These are phyloP conservation scores for Backusella morwellensis DNA, from an alignment of 192 early-diverging fungal species.

Conservation along the genomic window DNA sequence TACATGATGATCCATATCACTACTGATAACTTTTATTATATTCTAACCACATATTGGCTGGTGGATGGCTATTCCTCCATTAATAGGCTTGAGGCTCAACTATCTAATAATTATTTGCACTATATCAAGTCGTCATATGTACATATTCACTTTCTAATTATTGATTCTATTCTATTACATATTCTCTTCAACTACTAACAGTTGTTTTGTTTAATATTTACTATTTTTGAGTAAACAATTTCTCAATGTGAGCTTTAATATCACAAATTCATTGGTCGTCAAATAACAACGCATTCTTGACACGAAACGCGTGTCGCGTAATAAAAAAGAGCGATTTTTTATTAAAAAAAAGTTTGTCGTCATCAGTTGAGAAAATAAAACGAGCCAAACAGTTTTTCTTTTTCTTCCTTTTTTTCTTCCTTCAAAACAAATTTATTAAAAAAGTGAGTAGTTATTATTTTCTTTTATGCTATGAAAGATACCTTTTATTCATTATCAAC, in stretches of 20 bases:
- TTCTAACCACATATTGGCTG: background rate
- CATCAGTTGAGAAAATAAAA: background rate
- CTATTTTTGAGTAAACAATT: background rate
- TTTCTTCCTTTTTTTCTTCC: background rate
- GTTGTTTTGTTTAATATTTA: background rate
- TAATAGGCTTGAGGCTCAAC: background rate
- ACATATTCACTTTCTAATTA: no score
- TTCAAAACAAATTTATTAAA: background rate
- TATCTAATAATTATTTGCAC: background rate
- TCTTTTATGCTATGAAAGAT: background rate
- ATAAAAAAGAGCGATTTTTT: background rate
- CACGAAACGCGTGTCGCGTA: constrained; percentile 4
- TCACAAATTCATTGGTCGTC: background rate
- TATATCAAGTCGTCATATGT: background rate
- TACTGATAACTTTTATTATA: background rate
- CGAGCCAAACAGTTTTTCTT: background rate
- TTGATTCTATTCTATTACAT: background rate
- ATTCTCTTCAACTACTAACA: background rate
- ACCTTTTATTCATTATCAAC: background rate
- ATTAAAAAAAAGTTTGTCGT: background rate
- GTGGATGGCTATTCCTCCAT: background rate
- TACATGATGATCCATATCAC: background rate
- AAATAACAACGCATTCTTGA: background rate
- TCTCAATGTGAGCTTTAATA: background rate
- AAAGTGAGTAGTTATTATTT: background rate